phyloP scores from a whole-genome alignment of 2,329 filamentous ascomycete genomes.

The Aureobasidium sp. region DNA sequence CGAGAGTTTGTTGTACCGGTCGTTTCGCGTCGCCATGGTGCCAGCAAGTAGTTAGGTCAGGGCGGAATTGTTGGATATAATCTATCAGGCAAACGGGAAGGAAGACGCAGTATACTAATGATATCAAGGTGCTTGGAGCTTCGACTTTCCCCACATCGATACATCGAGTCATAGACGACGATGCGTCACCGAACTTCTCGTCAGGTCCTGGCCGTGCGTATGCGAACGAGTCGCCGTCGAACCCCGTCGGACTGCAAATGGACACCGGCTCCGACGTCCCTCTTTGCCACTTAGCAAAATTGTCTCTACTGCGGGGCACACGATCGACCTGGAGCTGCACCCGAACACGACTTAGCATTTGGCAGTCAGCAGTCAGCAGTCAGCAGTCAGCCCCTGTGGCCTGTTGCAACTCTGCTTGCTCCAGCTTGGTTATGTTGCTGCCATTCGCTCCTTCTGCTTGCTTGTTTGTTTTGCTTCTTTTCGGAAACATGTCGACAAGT shows the following conservation, averaged over 20 bases:
- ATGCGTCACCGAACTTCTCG: not conserved
- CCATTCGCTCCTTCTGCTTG: no score
- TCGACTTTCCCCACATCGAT: not conserved
- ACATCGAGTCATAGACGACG: not conserved
- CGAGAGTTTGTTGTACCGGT: constrained; percentile 41
- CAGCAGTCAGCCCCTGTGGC: no score
- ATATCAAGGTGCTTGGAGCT: constrained; percentile 7
- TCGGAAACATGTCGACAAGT: no score
- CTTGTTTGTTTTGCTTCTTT: no score
- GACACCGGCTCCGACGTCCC: not conserved
- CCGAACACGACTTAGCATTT: no score
- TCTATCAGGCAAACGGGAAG: not conserved
- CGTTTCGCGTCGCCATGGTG: constrained; percentile 25
- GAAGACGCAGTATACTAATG: not conserved
- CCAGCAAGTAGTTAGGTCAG: no score
- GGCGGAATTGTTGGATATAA: no score
- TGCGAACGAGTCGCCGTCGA: not conserved
- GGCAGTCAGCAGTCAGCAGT: no score
- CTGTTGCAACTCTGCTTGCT: no score
- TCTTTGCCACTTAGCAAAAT: not conserved
- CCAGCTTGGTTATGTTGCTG: no score
- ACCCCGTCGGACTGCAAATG: not conserved
- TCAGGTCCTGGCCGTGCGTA: not conserved
- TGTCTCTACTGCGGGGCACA: no score
- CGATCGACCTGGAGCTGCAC: no score